A percentile compares a stretch with the other conserved stretches of the same genome.
Conservation (phyloP, 2,329 filamentous ascomycete species). For the Talaromyces sp. region DNA sequence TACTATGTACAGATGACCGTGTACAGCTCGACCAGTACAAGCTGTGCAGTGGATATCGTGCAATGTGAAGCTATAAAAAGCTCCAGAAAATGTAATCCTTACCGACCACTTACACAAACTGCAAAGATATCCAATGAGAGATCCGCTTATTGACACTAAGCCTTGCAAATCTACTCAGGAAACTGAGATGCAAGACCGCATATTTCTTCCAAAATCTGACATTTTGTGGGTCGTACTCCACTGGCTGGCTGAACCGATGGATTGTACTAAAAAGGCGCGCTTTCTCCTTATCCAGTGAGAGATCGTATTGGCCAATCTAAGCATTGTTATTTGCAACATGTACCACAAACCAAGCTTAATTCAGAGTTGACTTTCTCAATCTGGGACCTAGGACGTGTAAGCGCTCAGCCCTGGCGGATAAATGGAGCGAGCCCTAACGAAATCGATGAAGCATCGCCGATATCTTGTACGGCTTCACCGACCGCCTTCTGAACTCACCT, state of each 20-base stretch:
- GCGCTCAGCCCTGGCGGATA: not conserved
- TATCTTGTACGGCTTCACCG: not conserved
- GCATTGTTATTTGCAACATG: not conserved
- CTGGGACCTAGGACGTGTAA: not conserved
- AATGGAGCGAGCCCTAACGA: not conserved
- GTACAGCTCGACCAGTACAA: not conserved
- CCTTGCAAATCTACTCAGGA: not conserved
- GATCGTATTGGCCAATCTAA: not conserved
- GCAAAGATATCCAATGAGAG: not conserved
- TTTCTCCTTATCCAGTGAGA: not conserved
- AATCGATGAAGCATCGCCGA: not conserved
- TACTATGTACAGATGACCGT: not conserved
- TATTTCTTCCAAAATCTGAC: not conserved
- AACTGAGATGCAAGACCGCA: not conserved
- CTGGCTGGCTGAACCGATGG: not conserved
- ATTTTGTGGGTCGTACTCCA: not conserved
- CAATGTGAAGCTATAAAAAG: not conserved
- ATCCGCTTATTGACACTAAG: not conserved
- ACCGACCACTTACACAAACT: not conserved
- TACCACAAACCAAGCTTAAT: not conserved
- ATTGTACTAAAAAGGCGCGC: not conserved
- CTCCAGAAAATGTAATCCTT: not conserved
- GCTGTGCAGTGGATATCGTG: not conserved
- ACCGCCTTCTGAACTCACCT: not conserved
- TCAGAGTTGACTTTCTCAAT: not conserved